phyloP scores from a whole-genome alignment of 2,329 filamentous ascomycete species.

The Tolypocladium ovalisporum region DNA sequence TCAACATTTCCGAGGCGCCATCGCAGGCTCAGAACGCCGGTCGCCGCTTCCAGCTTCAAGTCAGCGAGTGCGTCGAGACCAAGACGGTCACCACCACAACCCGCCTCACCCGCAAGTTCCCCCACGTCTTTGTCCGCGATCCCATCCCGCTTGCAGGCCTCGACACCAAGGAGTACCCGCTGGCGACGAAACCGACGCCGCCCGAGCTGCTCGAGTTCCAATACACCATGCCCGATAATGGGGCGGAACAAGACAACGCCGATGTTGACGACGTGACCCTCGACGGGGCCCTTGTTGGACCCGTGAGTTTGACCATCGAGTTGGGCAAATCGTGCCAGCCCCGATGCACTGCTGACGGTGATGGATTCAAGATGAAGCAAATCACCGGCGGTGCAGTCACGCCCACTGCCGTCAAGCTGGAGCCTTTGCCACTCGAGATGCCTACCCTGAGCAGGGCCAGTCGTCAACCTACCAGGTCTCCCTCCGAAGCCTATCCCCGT shows the following conservation, averaged over 20 bases:
- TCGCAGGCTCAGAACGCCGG: slow-evolving; percentile 11
- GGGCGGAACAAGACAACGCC: slow-evolving; percentile 8
- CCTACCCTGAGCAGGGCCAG: slow-evolving; percentile 14
- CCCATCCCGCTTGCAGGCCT: slow-evolving; percentile 60
- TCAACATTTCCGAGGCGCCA: slow-evolving; percentile 33
- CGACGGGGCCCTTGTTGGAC: background rate
- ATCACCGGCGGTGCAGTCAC: slow-evolving; percentile 11
- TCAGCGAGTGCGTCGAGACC: slow-evolving; percentile 56
- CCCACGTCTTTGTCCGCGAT: slow-evolving; percentile 69
- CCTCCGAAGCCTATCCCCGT: slow-evolving; percentile 20
- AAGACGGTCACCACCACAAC: slow-evolving; percentile 82
- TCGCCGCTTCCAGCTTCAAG: slow-evolving; percentile 40
- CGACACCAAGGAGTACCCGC: slow-evolving; percentile 81
- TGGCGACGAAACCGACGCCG: slow-evolving; percentile 75
- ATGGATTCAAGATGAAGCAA: slow-evolving; percentile 9
- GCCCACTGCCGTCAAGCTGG: slow-evolving; percentile 14
- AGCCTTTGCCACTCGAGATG: slow-evolving; percentile 12
- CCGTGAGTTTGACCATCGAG: background rate
- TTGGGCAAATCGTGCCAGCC: background rate
- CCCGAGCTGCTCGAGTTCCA: slow-evolving; percentile 65
- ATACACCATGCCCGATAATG: slow-evolving; percentile 46
- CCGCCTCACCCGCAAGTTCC: slow-evolving; percentile 74
- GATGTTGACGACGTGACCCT: slow-evolving; percentile 5
- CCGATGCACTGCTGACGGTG: slow-evolving; percentile 1
- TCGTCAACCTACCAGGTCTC: slow-evolving; percentile 21